Evolutionary conservation across 805 yeast species (phyloP).

Genomic region (Candida nanaspora): DNA sequence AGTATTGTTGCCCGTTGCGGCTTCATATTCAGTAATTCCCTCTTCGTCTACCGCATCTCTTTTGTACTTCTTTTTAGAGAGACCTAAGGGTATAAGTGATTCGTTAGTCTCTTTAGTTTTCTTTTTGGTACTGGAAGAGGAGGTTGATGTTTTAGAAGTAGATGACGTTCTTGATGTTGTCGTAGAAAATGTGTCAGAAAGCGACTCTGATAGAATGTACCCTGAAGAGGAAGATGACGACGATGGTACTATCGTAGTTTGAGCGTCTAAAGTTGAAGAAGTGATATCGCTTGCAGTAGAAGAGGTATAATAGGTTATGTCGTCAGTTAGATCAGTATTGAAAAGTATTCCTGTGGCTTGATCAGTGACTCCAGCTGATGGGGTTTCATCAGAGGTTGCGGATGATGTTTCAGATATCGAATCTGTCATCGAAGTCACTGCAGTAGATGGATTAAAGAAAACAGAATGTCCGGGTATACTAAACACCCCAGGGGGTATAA

Average conservation of each 20-base stretch:
- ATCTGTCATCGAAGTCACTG: no score
- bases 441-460: background rate
- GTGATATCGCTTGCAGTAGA: background rate
- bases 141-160: background rate
- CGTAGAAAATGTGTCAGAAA: background rate
- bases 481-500: constrained; percentile 6
- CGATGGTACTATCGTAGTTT: background rate
- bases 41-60: background rate
- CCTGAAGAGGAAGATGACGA: no score
- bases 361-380: no score
- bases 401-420: no score
- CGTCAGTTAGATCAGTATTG: no score
- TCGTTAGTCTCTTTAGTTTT: background rate
- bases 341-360: no score
- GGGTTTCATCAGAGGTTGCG: no score
- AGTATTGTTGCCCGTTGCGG: no score
- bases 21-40: no score
- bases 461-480: background rate
- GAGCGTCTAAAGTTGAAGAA: background rate
- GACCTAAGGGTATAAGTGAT: constrained; percentile 8
- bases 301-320: background rate
- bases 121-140: background rate
- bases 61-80: constrained; percentile 5
- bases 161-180: background rate
- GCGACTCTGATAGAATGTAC: no score